Percentiles rank a stretch among this genome's conserved stretches.
These are phyloP conservation scores for Teunomyces kruisii DNA, from an alignment of 805 yeast genomes.

Conservation along the genomic window DNA sequence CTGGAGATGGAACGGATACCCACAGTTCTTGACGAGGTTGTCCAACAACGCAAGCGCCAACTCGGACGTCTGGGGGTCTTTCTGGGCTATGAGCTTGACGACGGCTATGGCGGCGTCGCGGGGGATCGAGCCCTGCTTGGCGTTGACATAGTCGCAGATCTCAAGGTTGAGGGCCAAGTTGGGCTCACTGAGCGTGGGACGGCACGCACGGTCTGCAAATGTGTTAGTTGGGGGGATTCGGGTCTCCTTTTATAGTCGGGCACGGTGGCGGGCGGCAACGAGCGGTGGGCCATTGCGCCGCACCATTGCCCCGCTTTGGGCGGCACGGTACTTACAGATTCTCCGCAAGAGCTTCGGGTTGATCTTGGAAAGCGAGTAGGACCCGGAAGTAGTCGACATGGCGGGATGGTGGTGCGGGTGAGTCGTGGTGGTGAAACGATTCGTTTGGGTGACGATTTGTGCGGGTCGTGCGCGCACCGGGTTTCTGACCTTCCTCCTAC, in stretches of 20 bases:
- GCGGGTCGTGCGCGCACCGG: too few species aligned
- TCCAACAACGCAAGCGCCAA: conserved; percentile 85
- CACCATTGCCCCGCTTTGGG: background rate
- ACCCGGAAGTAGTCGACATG: conserved; percentile 13
- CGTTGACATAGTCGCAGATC: conserved; percentile 90
- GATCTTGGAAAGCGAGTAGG: conserved; percentile 44
- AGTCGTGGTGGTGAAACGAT: background rate
- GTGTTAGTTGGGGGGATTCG: conserved; percentile 16
- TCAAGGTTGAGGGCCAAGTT: conserved; percentile 85
- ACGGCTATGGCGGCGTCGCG: conserved; percentile 89
- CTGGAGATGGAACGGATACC: conserved; percentile 94
- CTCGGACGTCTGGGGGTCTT: conserved; percentile 80
- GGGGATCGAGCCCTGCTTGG: conserved; percentile 86
- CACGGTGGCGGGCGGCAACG: background rate
- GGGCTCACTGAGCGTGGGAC: conserved; percentile 80
- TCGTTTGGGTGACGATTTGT: background rate
- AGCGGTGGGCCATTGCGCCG: background rate
- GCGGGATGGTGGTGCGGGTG: background rate
- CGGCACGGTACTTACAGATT: conserved; percentile 34
- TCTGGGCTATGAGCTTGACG: conserved; percentile 76
- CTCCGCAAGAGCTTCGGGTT: conserved; percentile 47
- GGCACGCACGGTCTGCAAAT: conserved; percentile 72
- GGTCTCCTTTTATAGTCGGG: too few species aligned
- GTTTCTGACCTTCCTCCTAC: too few species aligned
- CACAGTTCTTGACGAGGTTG: conserved; percentile 94